These are phyloP conservation scores for Penicillium ucsense DNA, from an alignment of 495 filamentous ascomycete genomes.

Conservation along the genomic window DNA sequence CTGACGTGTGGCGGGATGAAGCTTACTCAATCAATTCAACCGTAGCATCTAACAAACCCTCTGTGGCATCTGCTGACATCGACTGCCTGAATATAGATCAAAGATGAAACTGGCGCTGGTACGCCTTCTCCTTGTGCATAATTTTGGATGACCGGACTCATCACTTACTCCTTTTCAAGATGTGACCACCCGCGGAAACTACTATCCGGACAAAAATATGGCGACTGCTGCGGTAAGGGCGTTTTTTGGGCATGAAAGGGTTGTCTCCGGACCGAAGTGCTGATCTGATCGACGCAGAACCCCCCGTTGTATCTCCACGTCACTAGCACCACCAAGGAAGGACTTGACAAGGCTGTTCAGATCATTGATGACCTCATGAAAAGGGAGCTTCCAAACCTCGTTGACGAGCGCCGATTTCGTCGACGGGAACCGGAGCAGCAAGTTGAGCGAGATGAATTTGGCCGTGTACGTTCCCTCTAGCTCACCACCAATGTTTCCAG, in stretches of 20 bases:
- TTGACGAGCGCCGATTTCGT: slow-evolving; percentile 91
- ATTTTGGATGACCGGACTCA: slow-evolving; percentile 47
- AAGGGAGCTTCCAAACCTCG: slow-evolving; percentile 87
- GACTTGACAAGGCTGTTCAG: slow-evolving; percentile 73
- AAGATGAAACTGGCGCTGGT: slow-evolving; percentile 99
- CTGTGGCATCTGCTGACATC: slow-evolving; percentile 97
- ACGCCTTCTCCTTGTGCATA: slow-evolving; percentile 55
- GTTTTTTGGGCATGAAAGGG: background rate
- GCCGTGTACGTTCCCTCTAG: slow-evolving; percentile 48
- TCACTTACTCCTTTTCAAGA: slow-evolving; percentile 61
- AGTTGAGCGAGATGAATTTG: slow-evolving; percentile 91
- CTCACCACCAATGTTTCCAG: background rate
- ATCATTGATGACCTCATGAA: slow-evolving; percentile 93
- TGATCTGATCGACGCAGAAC: slow-evolving; percentile 43
- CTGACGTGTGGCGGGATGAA: slow-evolving; percentile 54
- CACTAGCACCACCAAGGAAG: slow-evolving; percentile 85
- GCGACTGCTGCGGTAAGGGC: slow-evolving; percentile 76
- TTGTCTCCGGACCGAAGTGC: background rate
- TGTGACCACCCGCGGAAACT: slow-evolving; percentile 95
- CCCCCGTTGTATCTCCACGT: slow-evolving; percentile 92
- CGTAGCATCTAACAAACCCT: slow-evolving; percentile 64
- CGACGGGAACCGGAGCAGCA: slow-evolving; percentile 72
- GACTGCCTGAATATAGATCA: slow-evolving; percentile 90
- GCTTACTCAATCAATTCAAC: slow-evolving; percentile 65
- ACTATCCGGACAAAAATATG: slow-evolving; percentile 96